phyloP scores from a whole-genome alignment of 352 stramenopile species.

The Nothophytophthora sp. region DNA sequence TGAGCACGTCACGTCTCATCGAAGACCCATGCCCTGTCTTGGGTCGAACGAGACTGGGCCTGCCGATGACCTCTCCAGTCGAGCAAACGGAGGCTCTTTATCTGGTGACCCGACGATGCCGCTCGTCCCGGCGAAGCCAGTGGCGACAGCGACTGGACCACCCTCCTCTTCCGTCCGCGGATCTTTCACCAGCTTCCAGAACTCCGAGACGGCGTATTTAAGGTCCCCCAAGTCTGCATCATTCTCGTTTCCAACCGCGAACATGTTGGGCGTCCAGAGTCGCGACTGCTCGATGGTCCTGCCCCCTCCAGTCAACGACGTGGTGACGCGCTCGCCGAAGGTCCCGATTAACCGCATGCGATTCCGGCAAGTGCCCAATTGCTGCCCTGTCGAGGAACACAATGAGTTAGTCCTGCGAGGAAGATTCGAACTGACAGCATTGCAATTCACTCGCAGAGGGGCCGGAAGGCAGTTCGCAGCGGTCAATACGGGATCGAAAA shows the following conservation, averaged over 20 bases:
- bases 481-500: slow-evolving; percentile 35
- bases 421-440: not conserved
- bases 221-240: slow-evolving; percentile 23
- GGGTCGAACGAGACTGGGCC: not conserved
- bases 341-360: slow-evolving; percentile 36
- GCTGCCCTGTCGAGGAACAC: too few species aligned
- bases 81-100: not conserved
- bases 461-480: slow-evolving; percentile 58
- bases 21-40: slow-evolving; percentile 13
- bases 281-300: slow-evolving; percentile 35
- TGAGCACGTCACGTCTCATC: slow-evolving; percentile 23
- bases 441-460: slow-evolving; percentile 22
- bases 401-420: too few species aligned
- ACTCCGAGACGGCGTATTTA: slow-evolving; percentile 10
- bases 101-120: slow-evolving; percentile 21
- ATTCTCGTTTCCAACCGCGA: slow-evolving; percentile 24
- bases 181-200: slow-evolving; percentile 14
- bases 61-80: not conserved
- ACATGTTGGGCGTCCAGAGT: slow-evolving; percentile 15
- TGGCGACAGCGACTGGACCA: slow-evolving; percentile 10
- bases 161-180: slow-evolving; percentile 20
- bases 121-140: slow-evolving; percentile 15
- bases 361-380: slow-evolving; percentile 36
- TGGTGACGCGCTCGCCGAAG: slow-evolving; percentile 46
- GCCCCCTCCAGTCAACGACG: slow-evolving; percentile 39